Evolutionary conservation across 2,329 filamentous ascomycete genomes (phyloP).

Genomic region (Pseudogymnoascus pannorum): DNA sequence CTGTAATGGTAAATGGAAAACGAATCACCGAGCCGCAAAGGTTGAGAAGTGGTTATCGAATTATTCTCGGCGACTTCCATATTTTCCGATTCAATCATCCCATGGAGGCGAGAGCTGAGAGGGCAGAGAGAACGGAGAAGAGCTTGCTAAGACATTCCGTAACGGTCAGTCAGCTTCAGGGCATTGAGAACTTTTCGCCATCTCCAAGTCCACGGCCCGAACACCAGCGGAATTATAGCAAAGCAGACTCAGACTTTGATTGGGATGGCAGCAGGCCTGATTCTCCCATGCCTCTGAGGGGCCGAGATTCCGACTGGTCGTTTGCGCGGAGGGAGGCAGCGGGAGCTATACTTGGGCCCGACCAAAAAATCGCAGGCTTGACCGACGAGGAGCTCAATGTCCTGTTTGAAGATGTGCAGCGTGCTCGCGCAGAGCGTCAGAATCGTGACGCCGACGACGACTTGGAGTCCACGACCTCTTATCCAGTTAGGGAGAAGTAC

Average conservation of each 20-base stretch:
- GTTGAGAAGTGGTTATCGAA: conserved; percentile 83
- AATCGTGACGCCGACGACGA: conserved; percentile 79
- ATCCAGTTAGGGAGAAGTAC: conserved; percentile 86
- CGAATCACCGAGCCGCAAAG: conserved; percentile 80
- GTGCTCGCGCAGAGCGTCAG: conserved; percentile 70
- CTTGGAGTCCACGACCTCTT: conserved; percentile 80
- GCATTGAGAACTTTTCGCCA: conserved; percentile 47
- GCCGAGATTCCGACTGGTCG: conserved; percentile 88
- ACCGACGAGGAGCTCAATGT: conserved; percentile 92
- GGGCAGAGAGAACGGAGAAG: conserved; percentile 58
- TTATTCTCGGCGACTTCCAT: conserved; percentile 96
- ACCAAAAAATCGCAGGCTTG: conserved; percentile 83
- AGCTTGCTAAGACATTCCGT: conserved; percentile 81
- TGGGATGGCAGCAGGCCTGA: conserved; percentile 65
- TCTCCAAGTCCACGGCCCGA: conserved; percentile 53
- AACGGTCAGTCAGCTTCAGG: conserved; percentile 45
- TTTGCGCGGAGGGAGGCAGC: conserved; percentile 91
- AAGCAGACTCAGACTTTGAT: conserved; percentile 65
- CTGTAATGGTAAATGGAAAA: conserved; percentile 96
- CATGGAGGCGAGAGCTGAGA: conserved; percentile 86
- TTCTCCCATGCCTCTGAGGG: conserved; percentile 66
- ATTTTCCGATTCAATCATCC: conserved; percentile 99
- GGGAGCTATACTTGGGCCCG: conserved; percentile 76
- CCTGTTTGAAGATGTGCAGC: conserved; percentile 88
- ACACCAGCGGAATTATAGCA: conserved; percentile 77